phyloP scores from a whole-genome alignment of 768 basidiomycete species.

The Boletus rufocinnamomeus region DNA sequence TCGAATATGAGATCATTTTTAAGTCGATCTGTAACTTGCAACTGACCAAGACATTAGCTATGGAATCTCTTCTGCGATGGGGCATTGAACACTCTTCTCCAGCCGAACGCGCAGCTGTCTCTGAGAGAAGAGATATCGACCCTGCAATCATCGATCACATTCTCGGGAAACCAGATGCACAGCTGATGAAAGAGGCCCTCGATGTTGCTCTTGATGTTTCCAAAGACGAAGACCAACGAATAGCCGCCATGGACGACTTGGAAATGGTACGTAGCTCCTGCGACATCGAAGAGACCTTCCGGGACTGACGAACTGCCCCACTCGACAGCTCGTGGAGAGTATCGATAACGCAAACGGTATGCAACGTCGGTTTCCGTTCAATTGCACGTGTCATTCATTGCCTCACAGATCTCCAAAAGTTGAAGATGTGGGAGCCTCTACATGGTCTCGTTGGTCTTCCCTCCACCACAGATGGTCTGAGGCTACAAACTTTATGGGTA shows the following conservation, averaged over 20 bases:
- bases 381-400: not conserved
- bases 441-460: conserved; percentile 60
- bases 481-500: conserved; percentile 77
- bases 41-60: conserved; percentile 25
- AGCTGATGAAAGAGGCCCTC: conserved; percentile 81
- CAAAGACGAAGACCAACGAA: conserved; percentile 55
- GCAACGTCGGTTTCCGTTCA: not conserved
- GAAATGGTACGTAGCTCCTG: conserved; percentile 67
- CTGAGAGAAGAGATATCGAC: conserved; percentile 59
- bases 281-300: not conserved
- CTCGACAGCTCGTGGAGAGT: conserved; percentile 70
- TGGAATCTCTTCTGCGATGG: conserved; percentile 85
- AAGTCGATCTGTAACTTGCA: not conserved
- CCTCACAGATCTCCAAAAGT: conserved; percentile 63
- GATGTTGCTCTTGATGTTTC: conserved; percentile 58
- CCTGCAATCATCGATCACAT: conserved; percentile 85
- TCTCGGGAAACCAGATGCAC: conserved; percentile 80
- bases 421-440: conserved; percentile 79
- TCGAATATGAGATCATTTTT: not conserved
- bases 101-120: conserved; percentile 32
- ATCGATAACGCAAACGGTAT: conserved; percentile 91
- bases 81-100: conserved; percentile 68
- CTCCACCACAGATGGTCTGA: conserved; percentile 58
- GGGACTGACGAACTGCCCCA: not conserved
- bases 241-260: conserved; percentile 76